These are phyloP conservation scores for Bipolaris cookei DNA, from an alignment of 2,329 filamentous ascomycete species.

Conservation along the genomic window DNA sequence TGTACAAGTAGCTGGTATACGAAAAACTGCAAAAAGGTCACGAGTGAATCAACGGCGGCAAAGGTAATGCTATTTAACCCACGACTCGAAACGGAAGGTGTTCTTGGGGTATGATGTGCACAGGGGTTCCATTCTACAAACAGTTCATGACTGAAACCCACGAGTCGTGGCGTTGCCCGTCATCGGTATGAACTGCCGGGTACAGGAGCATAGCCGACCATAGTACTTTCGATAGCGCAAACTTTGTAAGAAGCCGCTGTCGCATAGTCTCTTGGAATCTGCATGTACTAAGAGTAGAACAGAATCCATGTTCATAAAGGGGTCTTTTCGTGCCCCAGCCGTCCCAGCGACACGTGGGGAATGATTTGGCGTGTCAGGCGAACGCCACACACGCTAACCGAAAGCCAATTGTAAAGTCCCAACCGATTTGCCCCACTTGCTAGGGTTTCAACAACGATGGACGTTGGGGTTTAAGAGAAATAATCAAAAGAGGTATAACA, in stretches of 20 bases:
- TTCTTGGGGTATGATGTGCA: slow-evolving; percentile 5
- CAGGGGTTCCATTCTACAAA: slow-evolving; percentile 4
- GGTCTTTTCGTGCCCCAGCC: slow-evolving; percentile 4
- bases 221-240: slow-evolving; percentile 12
- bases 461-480: not conserved
- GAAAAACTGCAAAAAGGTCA: not conserved
- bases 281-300: not conserved
- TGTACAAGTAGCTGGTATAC: not conserved
- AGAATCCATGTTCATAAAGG: slow-evolving; percentile 2
- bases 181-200: slow-evolving; percentile 7
- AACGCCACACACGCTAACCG: slow-evolving; percentile 7
- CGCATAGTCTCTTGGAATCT: not conserved
- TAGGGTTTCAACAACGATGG: not conserved
- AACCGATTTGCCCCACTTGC: not conserved
- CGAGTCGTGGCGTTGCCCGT: slow-evolving; percentile 6
- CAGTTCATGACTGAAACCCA: slow-evolving; percentile 1
- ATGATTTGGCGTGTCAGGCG: slow-evolving; percentile 1
- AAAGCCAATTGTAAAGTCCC: slow-evolving; percentile 1
- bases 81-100: slow-evolving; percentile 1
- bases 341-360: slow-evolving; percentile 5
- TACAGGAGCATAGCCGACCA: slow-evolving; percentile 1
- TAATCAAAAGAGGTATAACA: not conserved
- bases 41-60: slow-evolving; percentile 3
- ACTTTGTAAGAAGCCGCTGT: slow-evolving; percentile 4
- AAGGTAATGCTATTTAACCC: slow-evolving; percentile 4